phyloP scores from a whole-genome alignment of 2,329 filamentous ascomycete genomes.

The Cladophialophora exuberans region DNA sequence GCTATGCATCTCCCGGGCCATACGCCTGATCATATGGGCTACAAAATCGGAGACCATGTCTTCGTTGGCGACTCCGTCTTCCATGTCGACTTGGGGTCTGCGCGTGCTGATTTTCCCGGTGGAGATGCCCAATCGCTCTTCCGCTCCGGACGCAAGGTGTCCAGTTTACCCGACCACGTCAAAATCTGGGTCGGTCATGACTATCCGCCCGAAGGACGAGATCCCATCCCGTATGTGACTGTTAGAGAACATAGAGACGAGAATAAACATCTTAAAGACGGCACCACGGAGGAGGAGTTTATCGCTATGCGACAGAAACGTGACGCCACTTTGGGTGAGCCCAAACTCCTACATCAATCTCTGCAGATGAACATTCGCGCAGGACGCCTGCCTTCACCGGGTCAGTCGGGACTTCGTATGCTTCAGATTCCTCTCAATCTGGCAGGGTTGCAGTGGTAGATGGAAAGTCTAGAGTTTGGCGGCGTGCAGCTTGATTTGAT shows the following conservation, averaged over 20 bases:
- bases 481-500: too few relatives aligned
- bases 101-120: conserved; percentile 60
- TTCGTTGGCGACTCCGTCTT: conserved; percentile 61
- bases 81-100: conserved; percentile 56
- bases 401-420: conserved; percentile 34
- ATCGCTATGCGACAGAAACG: conserved; percentile 37
- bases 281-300: conserved; percentile 39
- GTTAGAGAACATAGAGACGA: conserved; percentile 39
- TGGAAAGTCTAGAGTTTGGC: too few relatives aligned
- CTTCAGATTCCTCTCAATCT: conserved; percentile 39
- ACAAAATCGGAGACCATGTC: conserved; percentile 57
- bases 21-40: conserved; percentile 66
- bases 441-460: conserved; percentile 8
- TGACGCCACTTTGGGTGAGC: conserved; percentile 38
- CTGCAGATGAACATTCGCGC: conserved; percentile 47
- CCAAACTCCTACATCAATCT: conserved; percentile 42
- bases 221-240: conserved; percentile 39
- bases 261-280: conserved; percentile 41
- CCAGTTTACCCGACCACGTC: conserved; percentile 48
- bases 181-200: conserved; percentile 61
- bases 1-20: conserved; percentile 65
- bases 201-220: conserved; percentile 44
- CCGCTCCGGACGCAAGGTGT: conserved; percentile 48
- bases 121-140: conserved; percentile 54
- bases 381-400: conserved; percentile 38